These are phyloP conservation scores for Neonectria punicea DNA, from an alignment of 2,329 filamentous ascomycete species.

Conservation along the genomic window DNA sequence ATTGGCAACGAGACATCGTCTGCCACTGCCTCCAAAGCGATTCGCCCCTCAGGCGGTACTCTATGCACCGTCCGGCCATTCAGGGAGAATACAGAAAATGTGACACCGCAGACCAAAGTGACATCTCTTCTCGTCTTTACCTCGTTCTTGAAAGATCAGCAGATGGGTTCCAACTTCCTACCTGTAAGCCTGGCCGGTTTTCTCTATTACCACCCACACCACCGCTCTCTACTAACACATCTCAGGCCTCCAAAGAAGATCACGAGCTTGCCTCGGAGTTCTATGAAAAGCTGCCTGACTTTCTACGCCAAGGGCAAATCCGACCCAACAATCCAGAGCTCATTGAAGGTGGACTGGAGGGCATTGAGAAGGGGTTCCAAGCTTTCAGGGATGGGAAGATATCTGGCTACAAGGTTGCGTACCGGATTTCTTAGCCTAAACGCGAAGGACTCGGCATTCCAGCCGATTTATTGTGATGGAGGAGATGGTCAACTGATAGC, in stretches of 20 bases:
- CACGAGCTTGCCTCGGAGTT: constrained; percentile 4
- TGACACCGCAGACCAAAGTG: constrained; percentile 44
- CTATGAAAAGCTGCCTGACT: neutral
- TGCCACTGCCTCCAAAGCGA: constrained; percentile 41
- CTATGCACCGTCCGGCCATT: constrained; percentile 54
- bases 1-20: constrained; percentile 51
- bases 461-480: no score
- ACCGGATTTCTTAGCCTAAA: neutral
- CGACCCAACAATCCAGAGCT: neutral
- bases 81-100: constrained; percentile 49
- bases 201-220: no score
- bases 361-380: neutral
- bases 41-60: constrained; percentile 36
- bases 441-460: no score
- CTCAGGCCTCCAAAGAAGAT: constrained; percentile 2
- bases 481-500: no score
- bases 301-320: neutral
- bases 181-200: neutral
- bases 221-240: neutral
- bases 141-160: constrained; percentile 46
- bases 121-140: constrained; percentile 55
- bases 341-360: neutral
- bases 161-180: neutral
- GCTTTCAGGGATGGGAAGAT: constrained; percentile 12
- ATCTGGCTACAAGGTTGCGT: constrained; percentile 4